Base-by-base conservation (phyloP, 441 rosid species). In the Corymbia citriodora region DNA sequence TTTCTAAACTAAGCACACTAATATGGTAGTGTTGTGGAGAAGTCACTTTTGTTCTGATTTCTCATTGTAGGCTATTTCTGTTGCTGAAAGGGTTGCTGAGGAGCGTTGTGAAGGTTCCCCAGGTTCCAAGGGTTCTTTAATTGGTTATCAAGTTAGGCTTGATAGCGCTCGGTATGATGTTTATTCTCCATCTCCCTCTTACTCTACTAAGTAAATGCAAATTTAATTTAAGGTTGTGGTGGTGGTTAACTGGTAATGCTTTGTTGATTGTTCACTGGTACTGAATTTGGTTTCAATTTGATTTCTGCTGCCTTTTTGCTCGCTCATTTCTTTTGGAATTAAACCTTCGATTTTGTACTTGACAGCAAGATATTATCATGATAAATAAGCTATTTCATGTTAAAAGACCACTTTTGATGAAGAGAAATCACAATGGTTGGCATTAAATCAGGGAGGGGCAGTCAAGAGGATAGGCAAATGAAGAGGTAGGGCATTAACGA, bases 141-240 rank as follows among this genome's bases (percentile, higher is more conserved):
- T 97, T 94, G 99, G 99, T 92, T 98, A 97, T 96, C 99, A 98
- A 97, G 99, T 98, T 95, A 99, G 99, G 92, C 97, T 96, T 91
- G 98, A 98, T 91, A 97, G 96, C 91, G 98, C 99, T 92, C 95
- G 99, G 99, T 97, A 88, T 93, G 82, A 89, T 90, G 70, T 90
- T 91, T 50, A 91, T 57, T 29, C 88, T 85, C 53, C 55, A 68
- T 85, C 53, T 55, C 88, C 90, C 48, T 52, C 63, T 79, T 74
- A 82, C 70, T 57, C 85, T 53, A 29, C 36, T 87, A 9, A 50
- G 45, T 52, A 74, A 40, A 74, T 74, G 4, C 1, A 16, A 33
- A 31, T 70, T 70, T 70, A 70, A 33, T 70, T 31, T 79, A 15
- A 23, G 85, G 52, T 79, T 45, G 85, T 79, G 85, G 85, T 1